A percentile compares a stretch with the other conserved stretches of the same genome.
These are phyloP conservation scores for Ophiostoma australiae DNA, from an alignment of 2,329 filamentous ascomycete species.

Conservation along the genomic window DNA sequence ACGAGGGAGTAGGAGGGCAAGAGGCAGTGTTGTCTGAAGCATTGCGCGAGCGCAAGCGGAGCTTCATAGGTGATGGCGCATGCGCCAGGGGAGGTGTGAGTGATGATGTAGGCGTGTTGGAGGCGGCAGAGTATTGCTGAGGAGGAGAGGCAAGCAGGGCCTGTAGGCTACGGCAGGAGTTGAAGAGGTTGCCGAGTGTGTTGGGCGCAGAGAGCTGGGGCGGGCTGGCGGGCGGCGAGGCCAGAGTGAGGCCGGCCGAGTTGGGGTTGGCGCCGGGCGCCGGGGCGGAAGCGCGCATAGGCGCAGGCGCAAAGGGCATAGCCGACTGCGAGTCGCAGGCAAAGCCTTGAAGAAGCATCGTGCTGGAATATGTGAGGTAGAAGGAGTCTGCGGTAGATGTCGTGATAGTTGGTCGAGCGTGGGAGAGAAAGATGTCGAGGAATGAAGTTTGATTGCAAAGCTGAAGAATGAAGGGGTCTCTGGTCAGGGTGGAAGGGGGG, in stretches of 20 bases:
- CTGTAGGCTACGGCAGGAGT: slow-evolving; percentile 57
- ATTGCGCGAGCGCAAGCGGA: slow-evolving; percentile 49
- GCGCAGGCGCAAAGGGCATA: slow-evolving; percentile 16
- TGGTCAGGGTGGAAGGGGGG: slow-evolving; percentile 16
- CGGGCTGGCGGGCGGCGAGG: slow-evolving; percentile 56
- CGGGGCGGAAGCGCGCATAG: not conserved
- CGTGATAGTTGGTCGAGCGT: not conserved
- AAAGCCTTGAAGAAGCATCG: slow-evolving; percentile 26
- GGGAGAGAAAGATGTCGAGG: not conserved
- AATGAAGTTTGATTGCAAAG: slow-evolving; percentile 16
- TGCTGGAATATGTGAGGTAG: not conserved
- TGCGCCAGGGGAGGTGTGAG: slow-evolving; percentile 52
- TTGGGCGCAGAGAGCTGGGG: slow-evolving; percentile 42
- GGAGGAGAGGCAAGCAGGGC: slow-evolving; percentile 46
- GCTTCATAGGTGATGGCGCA: slow-evolving; percentile 48
- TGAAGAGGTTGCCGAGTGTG: slow-evolving; percentile 52
- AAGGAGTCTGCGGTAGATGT: not conserved
- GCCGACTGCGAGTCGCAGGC: slow-evolving; percentile 25
- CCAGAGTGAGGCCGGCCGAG: slow-evolving; percentile 38
- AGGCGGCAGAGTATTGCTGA: slow-evolving; percentile 18
- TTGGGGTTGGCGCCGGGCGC: not conserved
- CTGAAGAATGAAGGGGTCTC: slow-evolving; percentile 24
- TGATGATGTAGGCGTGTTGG: slow-evolving; percentile 42
- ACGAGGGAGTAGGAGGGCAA: slow-evolving; percentile 11
- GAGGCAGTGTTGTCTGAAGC: slow-evolving; percentile 1